A percentile compares a stretch with the other conserved stretches of the same genome.
Conservation (phyloP, 345 rosid genomes). For the Dimocarpus longan region DNA sequence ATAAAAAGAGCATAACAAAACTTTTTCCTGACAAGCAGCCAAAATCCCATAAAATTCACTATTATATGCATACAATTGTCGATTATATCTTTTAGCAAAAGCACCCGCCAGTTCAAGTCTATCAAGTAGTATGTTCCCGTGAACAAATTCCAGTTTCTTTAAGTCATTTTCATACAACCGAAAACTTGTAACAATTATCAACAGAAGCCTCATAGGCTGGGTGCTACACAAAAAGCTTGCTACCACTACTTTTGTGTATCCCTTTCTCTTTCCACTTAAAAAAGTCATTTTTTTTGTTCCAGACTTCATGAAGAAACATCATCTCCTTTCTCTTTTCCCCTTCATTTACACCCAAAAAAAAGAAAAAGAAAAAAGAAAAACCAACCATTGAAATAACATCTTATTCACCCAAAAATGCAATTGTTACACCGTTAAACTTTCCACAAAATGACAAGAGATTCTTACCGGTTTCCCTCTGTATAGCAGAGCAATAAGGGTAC, state of each 20-base stretch:
- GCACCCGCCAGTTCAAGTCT: neutral
- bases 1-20: neutral
- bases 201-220: neutral
- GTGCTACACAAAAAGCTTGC: neutral
- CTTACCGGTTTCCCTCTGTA: constrained; percentile 87
- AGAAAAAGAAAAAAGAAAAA: too few species aligned
- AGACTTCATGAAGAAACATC: neutral
- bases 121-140: neutral
- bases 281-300: neutral
- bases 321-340: neutral
- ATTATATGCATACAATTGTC: neutral
- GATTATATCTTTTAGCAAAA: neutral
- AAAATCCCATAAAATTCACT: neutral
- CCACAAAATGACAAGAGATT: neutral
- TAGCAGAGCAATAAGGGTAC: constrained; percentile 83
- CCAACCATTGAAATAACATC: neutral
- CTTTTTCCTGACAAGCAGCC: neutral
- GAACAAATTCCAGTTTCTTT: neutral
- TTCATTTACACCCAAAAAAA: too few species aligned
- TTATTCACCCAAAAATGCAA: neutral
- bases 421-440: neutral
- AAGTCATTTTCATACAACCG: neutral
- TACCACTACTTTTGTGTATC: neutral
- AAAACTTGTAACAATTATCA: constrained; percentile 3
- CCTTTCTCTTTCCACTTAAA: neutral